Base-by-base conservation (phyloP, 805 yeast genomes). In the Lipomyces yamanashiensis region DNA sequence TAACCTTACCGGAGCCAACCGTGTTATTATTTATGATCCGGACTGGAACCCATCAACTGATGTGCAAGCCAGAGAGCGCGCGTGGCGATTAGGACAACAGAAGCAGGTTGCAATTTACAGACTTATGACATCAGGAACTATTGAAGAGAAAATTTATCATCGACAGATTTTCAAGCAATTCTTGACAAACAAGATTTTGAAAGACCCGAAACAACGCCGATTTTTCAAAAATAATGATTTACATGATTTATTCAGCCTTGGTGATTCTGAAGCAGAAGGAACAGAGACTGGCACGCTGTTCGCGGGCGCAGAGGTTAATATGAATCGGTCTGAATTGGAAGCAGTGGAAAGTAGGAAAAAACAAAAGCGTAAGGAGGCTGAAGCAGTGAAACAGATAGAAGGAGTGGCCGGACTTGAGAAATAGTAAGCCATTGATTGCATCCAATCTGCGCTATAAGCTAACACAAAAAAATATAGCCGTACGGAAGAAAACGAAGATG, bases 11-110 rank as follows among this genome's bases (percentile, higher is more conserved):
- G 98, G 98, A 2, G 98, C 99, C 0, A 92, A 92, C 69, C 78
- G 98, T 51, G 97, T 93, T 12, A 90, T 93, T 23, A 93, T 93
- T 15, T 93, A 84, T 74, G 99, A 93, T 72, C 99, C 99, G 0
- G 98, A 95, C 76, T 93, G 99, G 99, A 93, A 93, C 72, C 99
- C 99, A 0, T 91, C 97, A 0, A 95, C 98, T 0, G 99, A 93
- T 78, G 82, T 92, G 64, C 99, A 93, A 76, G 99, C 99, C 0
- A 81, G 98, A 64, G 99, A 93, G 74, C 78, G 99, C 54, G 98
- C 98, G 0, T 95, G 98, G 98, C 81, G 99, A 68, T 80, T 93
- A 67, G 99, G 99, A 0, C 99, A 93, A 75, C 92, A 89, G 73
- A 85, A 87, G 62, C 97, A 92, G 70, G 98, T 93, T 8, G 85